Percentiles rank a stretch among this genome's conserved stretches.
phyloP scores from a whole-genome alignment of 805 yeast species.

The Lachancea meyersii region DNA sequence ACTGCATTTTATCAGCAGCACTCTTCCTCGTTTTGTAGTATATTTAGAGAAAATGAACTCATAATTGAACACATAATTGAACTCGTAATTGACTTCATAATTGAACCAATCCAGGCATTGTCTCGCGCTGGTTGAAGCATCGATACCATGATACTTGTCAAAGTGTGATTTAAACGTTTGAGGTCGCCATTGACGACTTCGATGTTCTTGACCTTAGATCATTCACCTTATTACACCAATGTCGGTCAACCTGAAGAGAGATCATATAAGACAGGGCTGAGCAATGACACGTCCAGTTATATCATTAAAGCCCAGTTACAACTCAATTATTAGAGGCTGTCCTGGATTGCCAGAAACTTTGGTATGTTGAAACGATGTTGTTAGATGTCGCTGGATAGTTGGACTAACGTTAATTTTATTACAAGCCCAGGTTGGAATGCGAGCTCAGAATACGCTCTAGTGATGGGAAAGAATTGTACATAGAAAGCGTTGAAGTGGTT shows the following conservation, averaged over 20 bases:
- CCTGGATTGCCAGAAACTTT: constrained; percentile 60
- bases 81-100: neutral
- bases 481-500: constrained; percentile 44
- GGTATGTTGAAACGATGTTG: constrained; percentile 23
- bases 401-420: constrained; percentile 1
- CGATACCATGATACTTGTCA: no score
- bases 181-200: neutral
- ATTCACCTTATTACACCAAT: neutral
- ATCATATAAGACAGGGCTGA: no score
- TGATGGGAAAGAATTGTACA: constrained; percentile 40
- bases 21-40: neutral
- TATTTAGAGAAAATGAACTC: neutral
- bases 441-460: constrained; percentile 48
- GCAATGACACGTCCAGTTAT: constrained; percentile 29
- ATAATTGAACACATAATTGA: no score
- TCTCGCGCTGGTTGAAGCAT: no score
- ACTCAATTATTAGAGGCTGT: constrained; percentile 54
- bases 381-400: neutral
- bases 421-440: constrained; percentile 53
- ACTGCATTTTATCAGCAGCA: neutral
- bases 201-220: neutral
- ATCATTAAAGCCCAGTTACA: constrained; percentile 44
- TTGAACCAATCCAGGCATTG: no score
- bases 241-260: no score
- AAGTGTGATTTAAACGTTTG: neutral